Conservation (phyloP, 2,329 filamentous ascomycete genomes). For the Daldinia sp. region DNA sequence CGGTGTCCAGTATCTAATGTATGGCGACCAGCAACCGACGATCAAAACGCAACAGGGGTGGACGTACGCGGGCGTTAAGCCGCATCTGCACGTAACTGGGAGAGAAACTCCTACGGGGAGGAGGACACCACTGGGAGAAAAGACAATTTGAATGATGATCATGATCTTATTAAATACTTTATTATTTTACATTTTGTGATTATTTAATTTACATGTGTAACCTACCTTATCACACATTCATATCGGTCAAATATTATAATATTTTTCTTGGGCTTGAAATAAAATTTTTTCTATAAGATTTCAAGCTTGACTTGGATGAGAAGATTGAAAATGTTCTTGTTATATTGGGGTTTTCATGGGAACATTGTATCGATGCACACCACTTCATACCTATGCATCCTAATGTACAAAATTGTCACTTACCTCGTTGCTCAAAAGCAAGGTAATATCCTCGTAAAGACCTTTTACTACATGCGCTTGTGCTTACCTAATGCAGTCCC, state of each 20-base stretch:
- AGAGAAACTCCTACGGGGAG: slow-evolving; percentile 51
- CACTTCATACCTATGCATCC: too few species aligned
- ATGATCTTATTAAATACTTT: not conserved
- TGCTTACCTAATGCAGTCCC: not conserved
- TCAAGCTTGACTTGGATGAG: too few species aligned
- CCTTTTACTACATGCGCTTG: not conserved
- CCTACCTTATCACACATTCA: too few species aligned
- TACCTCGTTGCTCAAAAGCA: not conserved
- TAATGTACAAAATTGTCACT: not conserved
- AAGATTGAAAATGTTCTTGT: too few species aligned
- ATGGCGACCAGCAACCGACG: slow-evolving; percentile 60
- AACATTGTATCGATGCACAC: too few species aligned
- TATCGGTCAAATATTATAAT: too few species aligned
- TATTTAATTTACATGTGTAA: not conserved
- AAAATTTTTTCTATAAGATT: too few species aligned
- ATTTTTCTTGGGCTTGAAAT: too few species aligned
- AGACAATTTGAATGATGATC: slow-evolving; percentile 34
- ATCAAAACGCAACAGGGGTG: slow-evolving; percentile 40
- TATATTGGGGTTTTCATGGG: too few species aligned
- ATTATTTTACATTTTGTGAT: not conserved
- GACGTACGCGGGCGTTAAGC: slow-evolving; percentile 44
- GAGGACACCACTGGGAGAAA: slow-evolving; percentile 50
- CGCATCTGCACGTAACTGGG: slow-evolving; percentile 47
- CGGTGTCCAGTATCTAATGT: slow-evolving; percentile 77
- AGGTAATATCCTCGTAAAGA: not conserved